phyloP scores from a whole-genome alignment of 1,284 basidiomycete species.

The Leccinum griseonigrum region DNA sequence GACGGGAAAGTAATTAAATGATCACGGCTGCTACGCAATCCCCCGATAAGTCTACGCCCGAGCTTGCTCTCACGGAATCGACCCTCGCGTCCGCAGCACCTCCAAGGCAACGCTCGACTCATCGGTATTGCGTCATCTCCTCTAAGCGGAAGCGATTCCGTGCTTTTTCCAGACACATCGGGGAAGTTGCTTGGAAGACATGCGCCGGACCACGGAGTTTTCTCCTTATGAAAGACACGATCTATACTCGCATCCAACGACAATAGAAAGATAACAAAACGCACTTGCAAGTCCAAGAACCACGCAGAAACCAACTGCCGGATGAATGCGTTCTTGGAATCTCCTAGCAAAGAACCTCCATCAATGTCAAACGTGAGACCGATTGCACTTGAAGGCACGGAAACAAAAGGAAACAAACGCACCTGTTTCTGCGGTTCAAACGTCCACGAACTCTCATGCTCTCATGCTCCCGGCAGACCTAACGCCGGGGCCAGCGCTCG shows the following conservation, averaged over 20 bases:
- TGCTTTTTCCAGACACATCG: conserved; percentile 86
- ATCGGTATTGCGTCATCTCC: conserved; percentile 92
- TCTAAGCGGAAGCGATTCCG: conserved; percentile 81
- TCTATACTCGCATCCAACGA: not conserved
- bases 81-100: conserved; percentile 35
- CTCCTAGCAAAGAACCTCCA: conserved; percentile 74
- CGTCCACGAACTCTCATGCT: conserved; percentile 66
- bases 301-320: conserved; percentile 70
- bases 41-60: conserved; percentile 21
- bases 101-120: conserved; percentile 71
- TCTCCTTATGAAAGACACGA: conserved; percentile 26
- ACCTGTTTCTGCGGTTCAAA: conserved; percentile 74
- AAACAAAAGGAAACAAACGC: not conserved
- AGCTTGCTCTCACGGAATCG: conserved; percentile 26
- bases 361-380: not conserved
- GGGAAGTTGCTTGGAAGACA: no score
- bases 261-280: conserved; percentile 22
- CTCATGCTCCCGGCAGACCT: conserved; percentile 37
- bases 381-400: not conserved
- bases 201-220: conserved; percentile 57
- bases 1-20: conserved; percentile 25
- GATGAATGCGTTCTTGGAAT: conserved; percentile 68
- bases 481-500: conserved; percentile 56
- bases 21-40: conserved; percentile 19
- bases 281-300: conserved; percentile 71